Percentiles rank a stretch among this genome's conserved stretches.
Conservation (phyloP, 2,329 filamentous ascomycete species). For the Cladosporium sp. region DNA sequence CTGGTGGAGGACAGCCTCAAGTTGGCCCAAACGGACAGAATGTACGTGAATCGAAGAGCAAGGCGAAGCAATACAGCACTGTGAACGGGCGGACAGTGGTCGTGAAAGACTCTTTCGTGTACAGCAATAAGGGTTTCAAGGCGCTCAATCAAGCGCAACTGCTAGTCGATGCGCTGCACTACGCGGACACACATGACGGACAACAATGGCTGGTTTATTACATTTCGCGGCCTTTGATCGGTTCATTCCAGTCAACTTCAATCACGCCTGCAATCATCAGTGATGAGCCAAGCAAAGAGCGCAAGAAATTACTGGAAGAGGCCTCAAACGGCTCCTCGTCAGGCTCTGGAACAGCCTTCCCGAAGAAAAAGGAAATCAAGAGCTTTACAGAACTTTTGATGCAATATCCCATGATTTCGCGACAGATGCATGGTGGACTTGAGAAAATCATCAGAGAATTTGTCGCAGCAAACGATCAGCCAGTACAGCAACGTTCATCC, state of each 20-base stretch:
- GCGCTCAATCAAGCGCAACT: slow-evolving; percentile 84
- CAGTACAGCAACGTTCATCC: slow-evolving; percentile 44
- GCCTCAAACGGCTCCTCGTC: slow-evolving; percentile 37
- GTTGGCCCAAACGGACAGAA: slow-evolving; percentile 41
- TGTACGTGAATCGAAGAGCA: slow-evolving; percentile 80
- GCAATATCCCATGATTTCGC: slow-evolving; percentile 90
- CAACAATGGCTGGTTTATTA: slow-evolving; percentile 97
- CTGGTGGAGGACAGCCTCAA: slow-evolving; percentile 41
- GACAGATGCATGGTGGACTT: slow-evolving; percentile 90
- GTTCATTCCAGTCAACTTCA: slow-evolving; percentile 71
- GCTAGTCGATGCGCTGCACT: slow-evolving; percentile 79
- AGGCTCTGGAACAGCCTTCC: slow-evolving; percentile 34
- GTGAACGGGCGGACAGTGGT: slow-evolving; percentile 90
- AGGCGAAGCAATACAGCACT: slow-evolving; percentile 91
- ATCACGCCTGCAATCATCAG: slow-evolving; percentile 60
- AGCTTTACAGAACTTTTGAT: slow-evolving; percentile 86
- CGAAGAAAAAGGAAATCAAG: slow-evolving; percentile 84
- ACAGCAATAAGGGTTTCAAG: slow-evolving; percentile 99
- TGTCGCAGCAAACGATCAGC: slow-evolving; percentile 76
- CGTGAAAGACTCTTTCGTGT: slow-evolving; percentile 87
- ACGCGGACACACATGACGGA: slow-evolving; percentile 81
- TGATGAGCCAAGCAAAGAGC: slow-evolving; percentile 30
- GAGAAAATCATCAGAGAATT: slow-evolving; percentile 91
- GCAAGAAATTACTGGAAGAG: slow-evolving; percentile 27
- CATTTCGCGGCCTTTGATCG: slow-evolving; percentile 84